phyloP scores from a whole-genome alignment of 1,139 yeast species.

The Geotrichum histeridarum region DNA sequence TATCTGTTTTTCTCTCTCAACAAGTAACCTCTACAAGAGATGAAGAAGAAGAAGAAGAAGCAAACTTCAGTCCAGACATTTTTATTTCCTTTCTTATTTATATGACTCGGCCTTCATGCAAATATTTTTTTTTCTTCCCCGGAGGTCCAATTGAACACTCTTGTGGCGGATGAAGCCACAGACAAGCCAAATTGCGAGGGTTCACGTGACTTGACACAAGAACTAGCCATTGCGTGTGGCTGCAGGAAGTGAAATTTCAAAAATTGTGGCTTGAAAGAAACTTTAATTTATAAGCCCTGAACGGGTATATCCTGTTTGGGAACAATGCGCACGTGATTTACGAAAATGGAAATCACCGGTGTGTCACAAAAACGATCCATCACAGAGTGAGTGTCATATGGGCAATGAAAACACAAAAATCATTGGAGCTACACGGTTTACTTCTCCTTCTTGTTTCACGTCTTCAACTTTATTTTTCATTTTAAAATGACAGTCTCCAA shows the following conservation, averaged over 20 bases:
- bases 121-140: neutral
- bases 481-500: neutral
- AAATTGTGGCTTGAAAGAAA: conserved; percentile 3
- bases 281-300: too few relatives aligned
- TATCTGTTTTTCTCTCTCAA: neutral
- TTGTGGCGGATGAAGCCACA: conserved; percentile 22
- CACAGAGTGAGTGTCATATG: neutral
- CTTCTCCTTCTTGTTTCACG: neutral
- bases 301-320: too few relatives aligned
- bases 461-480: neutral
- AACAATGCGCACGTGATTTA: neutral
- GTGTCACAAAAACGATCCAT: neutral
- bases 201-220: conserved; percentile 18
- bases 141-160: conserved; percentile 3
- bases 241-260: neutral
- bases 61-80: neutral
- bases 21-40: neutral
- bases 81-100: neutral
- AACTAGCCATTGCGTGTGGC: conserved; percentile 9
- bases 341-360: neutral
- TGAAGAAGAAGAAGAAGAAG: neutral
- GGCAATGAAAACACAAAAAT: too few relatives aligned
- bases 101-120: neutral
- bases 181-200: conserved; percentile 15
- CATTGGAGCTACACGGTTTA: too few relatives aligned